Base-by-base conservation (phyloP, 1,139 yeast genomes). In the Geotrichum carabidarum region DNA sequence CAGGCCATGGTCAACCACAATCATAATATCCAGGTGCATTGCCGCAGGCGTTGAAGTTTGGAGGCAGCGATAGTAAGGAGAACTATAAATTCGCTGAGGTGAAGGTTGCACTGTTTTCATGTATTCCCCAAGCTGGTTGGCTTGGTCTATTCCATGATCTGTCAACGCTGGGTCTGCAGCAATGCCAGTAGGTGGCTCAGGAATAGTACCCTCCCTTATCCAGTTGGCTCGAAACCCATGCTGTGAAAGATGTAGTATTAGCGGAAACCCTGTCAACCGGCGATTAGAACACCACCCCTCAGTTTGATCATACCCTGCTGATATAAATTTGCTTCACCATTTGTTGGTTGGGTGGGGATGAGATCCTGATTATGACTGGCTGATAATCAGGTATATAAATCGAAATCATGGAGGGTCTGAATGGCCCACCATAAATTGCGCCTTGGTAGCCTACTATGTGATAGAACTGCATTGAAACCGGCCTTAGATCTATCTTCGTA, bases 41-140 rank as follows among this genome's bases (percentile, higher is more conserved):
- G 91, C 82, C n/a, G 83, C 72, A 1, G 91, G 87, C 47, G 80
- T 78, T 2, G 86, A 79, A 0, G 98, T 90, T 68, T 93, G 91
- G 12, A 91, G 75, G 68, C 98, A 93, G 58, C 98, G 74, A 68
- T 88, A 90, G 68, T 89, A 91, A 0, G 98, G 98, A 1, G 96
- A 88, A 1, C 84, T 74, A 62, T 85, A 74, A 27, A 88, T 77
- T 50, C 82, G 72, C 58, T 83, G 82, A 53, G 74, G 76, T 27
- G 81, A 79, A 3, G 73, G 71, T 31, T 70, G 60, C 14, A 75
- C 65, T 1, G 69, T 57, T 11, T 62, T 61, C 35, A 76, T 61
- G 17, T 72, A 60, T 63, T 77, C 81, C 27, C 72, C 77, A 54
- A 88, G 72, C 64, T 88, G 89, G 54, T 78, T 75, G 1, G 96